Base-by-base conservation (phyloP, 225 moss, liverwort and hornwort genomes). In the Polytrichum formosum region DNA sequence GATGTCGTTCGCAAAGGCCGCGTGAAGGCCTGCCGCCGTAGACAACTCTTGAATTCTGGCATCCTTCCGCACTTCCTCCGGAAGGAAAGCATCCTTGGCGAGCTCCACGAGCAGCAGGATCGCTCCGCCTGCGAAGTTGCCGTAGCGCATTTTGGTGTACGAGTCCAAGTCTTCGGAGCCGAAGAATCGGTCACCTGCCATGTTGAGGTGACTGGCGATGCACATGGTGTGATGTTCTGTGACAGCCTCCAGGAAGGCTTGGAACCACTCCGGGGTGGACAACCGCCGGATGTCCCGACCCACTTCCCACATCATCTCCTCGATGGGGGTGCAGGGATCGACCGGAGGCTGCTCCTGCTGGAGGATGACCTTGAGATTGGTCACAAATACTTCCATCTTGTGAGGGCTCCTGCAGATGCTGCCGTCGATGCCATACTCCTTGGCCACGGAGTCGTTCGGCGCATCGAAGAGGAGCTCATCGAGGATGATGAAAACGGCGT, bases 261-360 rank as follows among this genome's bases (percentile, higher is more conserved):
- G 18, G 8, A 63, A 63, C 63, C 63, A 63, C 5, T 28, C 63
- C 18, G 63, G 63, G 63, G 7, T 63, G 63, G 63, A 63, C 63
- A 63, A 63, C 0, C 27, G 63, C 5, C 27, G 10, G 5, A 63
- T 25, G 63, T 28, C 63, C 18, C 26, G 63, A 28, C 63, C 63
- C 10, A 63, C 21, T 63, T 63, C 70, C 70, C 70, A 71, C 55
- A 71, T 23, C 13, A 61, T 61, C 23, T 25, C 33, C 55, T 71
- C 59, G 6, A 71, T 61, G 59, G 70, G 70, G 55, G 23, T 71
- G 21, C 21, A 22, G 70, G 70, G 70, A 70, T 27, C 6, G 56
- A 55, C 25, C 21, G 30, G 70, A 9, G 70, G 70, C 70, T 71
- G 26, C 17, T 20, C 23, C 9, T 30, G 59, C 6, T n/a, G 4